These are phyloP conservation scores for Pythium plurisporium DNA, from an alignment of 352 stramenopile genomes.

Conservation along the genomic window DNA sequence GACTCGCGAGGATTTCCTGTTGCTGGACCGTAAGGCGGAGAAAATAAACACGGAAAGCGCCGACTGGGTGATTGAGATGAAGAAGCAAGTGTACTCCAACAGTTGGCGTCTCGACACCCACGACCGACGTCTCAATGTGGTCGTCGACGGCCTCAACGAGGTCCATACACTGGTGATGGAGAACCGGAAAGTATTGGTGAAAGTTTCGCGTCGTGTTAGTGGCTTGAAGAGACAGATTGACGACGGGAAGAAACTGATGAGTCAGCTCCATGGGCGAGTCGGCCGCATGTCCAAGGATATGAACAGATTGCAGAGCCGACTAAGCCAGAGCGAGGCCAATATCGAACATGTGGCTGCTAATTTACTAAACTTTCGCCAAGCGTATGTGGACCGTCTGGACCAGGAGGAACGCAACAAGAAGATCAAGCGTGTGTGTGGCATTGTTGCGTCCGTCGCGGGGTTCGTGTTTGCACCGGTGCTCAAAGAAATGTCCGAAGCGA, in stretches of 20 bases:
- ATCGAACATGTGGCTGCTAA: not conserved
- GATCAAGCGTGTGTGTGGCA: slow-evolving; percentile 22
- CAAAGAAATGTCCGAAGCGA: slow-evolving; percentile 21
- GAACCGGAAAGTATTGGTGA: not conserved
- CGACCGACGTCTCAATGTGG: not conserved
- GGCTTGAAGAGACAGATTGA: not conserved
- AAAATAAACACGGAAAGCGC: slow-evolving; percentile 13
- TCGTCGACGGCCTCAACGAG: slow-evolving; percentile 1
- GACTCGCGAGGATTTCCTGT: slow-evolving; percentile 13
- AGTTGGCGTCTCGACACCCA: slow-evolving; percentile 10
- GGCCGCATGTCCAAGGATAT: not conserved
- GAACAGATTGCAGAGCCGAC: not conserved
- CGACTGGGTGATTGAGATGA: slow-evolving; percentile 6
- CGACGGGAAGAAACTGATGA: not conserved
- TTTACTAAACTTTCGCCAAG: not conserved
- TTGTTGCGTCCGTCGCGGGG: slow-evolving; percentile 16
- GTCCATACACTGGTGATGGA: not conserved
- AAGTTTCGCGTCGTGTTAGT: not conserved
- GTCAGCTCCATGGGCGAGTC: not conserved
- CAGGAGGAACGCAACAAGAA: slow-evolving; percentile 20
- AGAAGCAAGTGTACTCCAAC: slow-evolving; percentile 5
- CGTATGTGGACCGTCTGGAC: slow-evolving; percentile 5
- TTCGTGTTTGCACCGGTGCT: slow-evolving; percentile 24
- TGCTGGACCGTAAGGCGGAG: slow-evolving; percentile 10
- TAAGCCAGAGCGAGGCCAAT: slow-evolving; percentile 1